A percentile compares a stretch with the other conserved stretches of the same genome.
Conservation (phyloP, 164 flowering plant species). For the Piper longum region DNA sequence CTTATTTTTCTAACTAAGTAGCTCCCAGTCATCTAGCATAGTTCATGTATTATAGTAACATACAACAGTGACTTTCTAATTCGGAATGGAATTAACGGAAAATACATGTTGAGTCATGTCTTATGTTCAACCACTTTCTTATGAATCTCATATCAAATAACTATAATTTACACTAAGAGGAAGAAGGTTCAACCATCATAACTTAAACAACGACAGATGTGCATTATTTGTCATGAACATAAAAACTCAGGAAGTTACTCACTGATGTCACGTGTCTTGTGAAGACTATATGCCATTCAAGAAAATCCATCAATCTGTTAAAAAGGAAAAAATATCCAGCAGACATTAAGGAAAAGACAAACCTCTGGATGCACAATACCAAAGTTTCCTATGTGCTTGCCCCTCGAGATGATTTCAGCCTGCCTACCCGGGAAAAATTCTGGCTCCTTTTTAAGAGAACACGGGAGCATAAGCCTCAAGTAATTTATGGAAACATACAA, state of each 20-base stretch:
- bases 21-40: too few relatives aligned
- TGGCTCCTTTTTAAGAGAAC: conserved; percentile 42
- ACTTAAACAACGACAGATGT: not conserved
- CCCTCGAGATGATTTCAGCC: conserved; percentile 61
- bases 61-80: too few relatives aligned
- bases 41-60: too few relatives aligned
- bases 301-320: not conserved
- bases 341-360: conserved; percentile 1
- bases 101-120: too few relatives aligned
- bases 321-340: not conserved
- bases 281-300: not conserved
- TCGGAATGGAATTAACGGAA: too few relatives aligned
- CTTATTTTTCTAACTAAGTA: too few relatives aligned
- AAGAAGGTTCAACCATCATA: not conserved
- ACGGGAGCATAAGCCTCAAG: not conserved
- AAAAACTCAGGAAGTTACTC: too few relatives aligned
- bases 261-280: too few relatives aligned
- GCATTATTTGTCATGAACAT: too few relatives aligned
- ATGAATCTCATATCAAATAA: too few relatives aligned
- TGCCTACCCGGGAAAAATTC: conserved; percentile 81
- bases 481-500: not conserved
- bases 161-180: too few relatives aligned
- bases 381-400: conserved; percentile 59
- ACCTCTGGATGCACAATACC: conserved; percentile 97
- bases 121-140: too few relatives aligned